Evolutionary conservation across 2,329 filamentous ascomycete species (phyloP).

Genomic region (Talaromyces islandicus): DNA sequence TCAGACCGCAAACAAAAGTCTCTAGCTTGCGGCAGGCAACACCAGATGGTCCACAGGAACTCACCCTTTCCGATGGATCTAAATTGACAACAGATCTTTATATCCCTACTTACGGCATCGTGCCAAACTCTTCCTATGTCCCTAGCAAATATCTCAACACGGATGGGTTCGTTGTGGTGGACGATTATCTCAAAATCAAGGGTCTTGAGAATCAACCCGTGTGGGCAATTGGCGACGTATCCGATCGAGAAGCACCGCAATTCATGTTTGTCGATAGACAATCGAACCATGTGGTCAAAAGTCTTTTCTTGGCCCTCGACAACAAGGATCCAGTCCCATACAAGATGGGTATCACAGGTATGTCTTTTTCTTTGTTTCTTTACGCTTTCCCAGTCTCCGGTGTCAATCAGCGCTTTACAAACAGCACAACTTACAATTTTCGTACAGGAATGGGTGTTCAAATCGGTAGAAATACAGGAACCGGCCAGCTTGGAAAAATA

Average conservation of each 20-base stretch:
- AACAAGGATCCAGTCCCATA: background rate
- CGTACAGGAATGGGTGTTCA: slow-evolving; percentile 5
- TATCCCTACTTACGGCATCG: slow-evolving; percentile 5
- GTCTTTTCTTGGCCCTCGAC: background rate
- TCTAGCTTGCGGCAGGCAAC: background rate
- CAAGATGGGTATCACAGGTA: slow-evolving; percentile 1
- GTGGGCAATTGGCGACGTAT: slow-evolving; percentile 9
- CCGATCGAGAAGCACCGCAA: slow-evolving; percentile 4
- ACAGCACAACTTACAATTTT: background rate
- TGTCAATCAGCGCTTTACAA: background rate
- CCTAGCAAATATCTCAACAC: slow-evolving; percentile 3
- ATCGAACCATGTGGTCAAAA: slow-evolving; percentile 7
- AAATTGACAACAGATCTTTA: slow-evolving; percentile 5
- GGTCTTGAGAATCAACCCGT: slow-evolving; percentile 7
- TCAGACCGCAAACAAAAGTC: slow-evolving; percentile 6
- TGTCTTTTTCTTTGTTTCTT: background rate
- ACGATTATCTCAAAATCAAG: slow-evolving; percentile 4
- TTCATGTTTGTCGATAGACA: slow-evolving; percentile 2
- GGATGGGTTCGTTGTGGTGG: slow-evolving; percentile 6
- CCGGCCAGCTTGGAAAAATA: slow-evolving; percentile 1
- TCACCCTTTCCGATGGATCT: slow-evolving; percentile 6
- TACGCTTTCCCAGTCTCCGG: background rate
- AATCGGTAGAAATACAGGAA: slow-evolving; percentile 7
- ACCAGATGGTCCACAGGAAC: background rate
- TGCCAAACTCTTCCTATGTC: slow-evolving; percentile 7